Evolutionary conservation across 1,139 yeast genomes (phyloP), one percentile per base, ranked within the genome.

Genomic region (Suhomyces maxii): DNA sequence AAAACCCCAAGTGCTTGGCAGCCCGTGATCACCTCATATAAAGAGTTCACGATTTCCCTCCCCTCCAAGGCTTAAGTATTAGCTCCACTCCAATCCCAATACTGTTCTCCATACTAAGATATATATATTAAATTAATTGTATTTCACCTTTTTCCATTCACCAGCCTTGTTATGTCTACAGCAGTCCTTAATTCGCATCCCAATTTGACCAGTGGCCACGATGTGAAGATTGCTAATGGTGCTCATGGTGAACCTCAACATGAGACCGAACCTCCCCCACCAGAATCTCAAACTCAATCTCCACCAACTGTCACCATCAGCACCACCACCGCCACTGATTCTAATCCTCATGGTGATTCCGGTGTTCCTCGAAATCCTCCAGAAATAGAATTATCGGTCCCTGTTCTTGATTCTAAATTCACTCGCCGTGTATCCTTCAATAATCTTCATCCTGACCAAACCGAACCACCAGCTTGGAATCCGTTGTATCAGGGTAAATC

Each of bases 351-450:
- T 18, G 6, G 6, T 18, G 23, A 18, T 1, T 39, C 36, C 6
- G 32, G 38, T 34, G 41, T 32, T 34, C 45, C 45, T 28, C n/a
- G 41, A 26, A 12, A 14, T 32, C 23, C 46, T 9, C 28, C 36
- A 10, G 31, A 14, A 12, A 5, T 28, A 28, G 36, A 13, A n/a
- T 8, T n/a, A 13, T 11, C 39, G 3, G 23, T 18, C 6, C 23
- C 23, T 4, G 23, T 18, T 18, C 23, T 3, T 10, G n/a, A 4
- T 31, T 10, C 35, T 34, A 35, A 36, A 10, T 47, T 64, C 54
- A 53, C 70, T 8, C 55, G 78, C 51, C 57, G 78, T 47, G 80
- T 75, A 2, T 72, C 78, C n/a, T 75, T 75, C 59, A 73, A 72
- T 53, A 75, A 73, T 51, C 53, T 74, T 42, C 60, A 63, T 34